Percentiles rank a stretch among this genome's conserved stretches.
These are phyloP conservation scores for Arthonia radiata DNA, from an alignment of 495 filamentous ascomycete genomes.

Conservation along the genomic window DNA sequence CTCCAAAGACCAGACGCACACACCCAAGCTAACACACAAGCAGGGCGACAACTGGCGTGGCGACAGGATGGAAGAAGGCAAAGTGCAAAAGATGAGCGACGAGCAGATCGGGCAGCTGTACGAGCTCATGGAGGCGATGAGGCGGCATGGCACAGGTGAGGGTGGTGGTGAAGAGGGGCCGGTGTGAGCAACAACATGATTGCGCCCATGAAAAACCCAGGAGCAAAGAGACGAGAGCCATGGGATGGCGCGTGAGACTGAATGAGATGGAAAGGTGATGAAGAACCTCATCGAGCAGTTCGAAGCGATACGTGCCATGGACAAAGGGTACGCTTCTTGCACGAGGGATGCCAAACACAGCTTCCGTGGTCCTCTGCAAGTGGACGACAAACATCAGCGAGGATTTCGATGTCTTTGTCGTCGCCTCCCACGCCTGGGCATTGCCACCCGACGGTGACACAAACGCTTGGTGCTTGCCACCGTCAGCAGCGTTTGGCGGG, in stretches of 20 bases:
- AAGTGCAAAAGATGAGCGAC: constrained; percentile 88
- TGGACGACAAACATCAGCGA: no score
- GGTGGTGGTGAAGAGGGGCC: constrained; percentile 4
- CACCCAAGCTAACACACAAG: no score
- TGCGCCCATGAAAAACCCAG: background rate
- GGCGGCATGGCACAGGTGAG: constrained; percentile 27
- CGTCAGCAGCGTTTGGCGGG: no score
- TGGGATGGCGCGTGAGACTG: constrained; percentile 2
- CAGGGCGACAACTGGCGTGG: constrained; percentile 61
- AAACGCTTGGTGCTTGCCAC: no score
- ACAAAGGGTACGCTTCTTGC: background rate
- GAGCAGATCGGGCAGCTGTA: constrained; percentile 84
- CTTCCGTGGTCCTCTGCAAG: no score
- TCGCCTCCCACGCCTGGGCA: no score
- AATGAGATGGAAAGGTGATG: background rate
- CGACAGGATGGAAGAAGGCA: constrained; percentile 48
- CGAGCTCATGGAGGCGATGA: constrained; percentile 75
- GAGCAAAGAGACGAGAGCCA: constrained; percentile 9
- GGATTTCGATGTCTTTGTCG: no score
- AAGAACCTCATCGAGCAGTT: background rate
- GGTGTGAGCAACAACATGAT: background rate
- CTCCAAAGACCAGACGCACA: no score
- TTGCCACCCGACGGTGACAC: no score
- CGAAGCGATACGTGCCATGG: background rate
- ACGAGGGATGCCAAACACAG: no score